These are phyloP conservation scores for Boletus sensibilis DNA, from an alignment of 768 basidiomycete species.

Conservation along the genomic window DNA sequence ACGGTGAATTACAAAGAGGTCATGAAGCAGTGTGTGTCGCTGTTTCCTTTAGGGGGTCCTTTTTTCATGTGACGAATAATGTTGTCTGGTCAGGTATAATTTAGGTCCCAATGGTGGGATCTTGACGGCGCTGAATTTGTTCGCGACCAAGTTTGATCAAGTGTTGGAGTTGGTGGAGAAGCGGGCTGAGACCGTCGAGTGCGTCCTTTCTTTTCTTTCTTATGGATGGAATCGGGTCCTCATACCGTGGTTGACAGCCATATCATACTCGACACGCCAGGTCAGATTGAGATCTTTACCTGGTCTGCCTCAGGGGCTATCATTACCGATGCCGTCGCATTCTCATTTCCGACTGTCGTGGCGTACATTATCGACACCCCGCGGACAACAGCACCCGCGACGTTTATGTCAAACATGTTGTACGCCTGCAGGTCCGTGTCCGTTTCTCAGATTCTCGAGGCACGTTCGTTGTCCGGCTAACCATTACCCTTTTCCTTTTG, in stretches of 20 bases:
- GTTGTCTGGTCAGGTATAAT: slow-evolving; percentile 69
- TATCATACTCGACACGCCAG: slow-evolving; percentile 94
- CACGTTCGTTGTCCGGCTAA: background rate
- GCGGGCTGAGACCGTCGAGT: slow-evolving; percentile 86
- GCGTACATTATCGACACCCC: slow-evolving; percentile 99
- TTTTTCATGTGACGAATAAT: slow-evolving; percentile 16
- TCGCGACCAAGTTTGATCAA: slow-evolving; percentile 99
- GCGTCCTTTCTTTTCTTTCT: slow-evolving; percentile 31
- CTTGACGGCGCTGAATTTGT: slow-evolving; percentile 92
- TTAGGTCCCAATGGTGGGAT: slow-evolving; percentile 98
- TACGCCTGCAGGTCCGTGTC: slow-evolving; percentile 88
- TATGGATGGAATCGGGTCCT: background rate
- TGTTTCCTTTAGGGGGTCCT: slow-evolving; percentile 18
- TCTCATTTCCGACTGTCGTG: slow-evolving; percentile 88
- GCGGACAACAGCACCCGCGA: slow-evolving; percentile 88
- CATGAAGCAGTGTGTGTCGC: slow-evolving; percentile 94
- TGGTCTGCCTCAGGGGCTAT: slow-evolving; percentile 99
- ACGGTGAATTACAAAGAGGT: slow-evolving; percentile 97
- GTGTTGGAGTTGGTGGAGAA: slow-evolving; percentile 91
- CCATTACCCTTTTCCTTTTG: background rate
- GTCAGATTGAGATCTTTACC: slow-evolving; percentile 99
- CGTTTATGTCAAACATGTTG: slow-evolving; percentile 99
- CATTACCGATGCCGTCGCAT: slow-evolving; percentile 95
- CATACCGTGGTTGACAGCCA: slow-evolving; percentile 51
- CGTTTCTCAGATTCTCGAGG: background rate